Evolutionary conservation across 495 filamentous ascomycete genomes (phyloP), one percentile per base, ranked within the genome.

Genomic region (Trichocladium uniseriatum): DNA sequence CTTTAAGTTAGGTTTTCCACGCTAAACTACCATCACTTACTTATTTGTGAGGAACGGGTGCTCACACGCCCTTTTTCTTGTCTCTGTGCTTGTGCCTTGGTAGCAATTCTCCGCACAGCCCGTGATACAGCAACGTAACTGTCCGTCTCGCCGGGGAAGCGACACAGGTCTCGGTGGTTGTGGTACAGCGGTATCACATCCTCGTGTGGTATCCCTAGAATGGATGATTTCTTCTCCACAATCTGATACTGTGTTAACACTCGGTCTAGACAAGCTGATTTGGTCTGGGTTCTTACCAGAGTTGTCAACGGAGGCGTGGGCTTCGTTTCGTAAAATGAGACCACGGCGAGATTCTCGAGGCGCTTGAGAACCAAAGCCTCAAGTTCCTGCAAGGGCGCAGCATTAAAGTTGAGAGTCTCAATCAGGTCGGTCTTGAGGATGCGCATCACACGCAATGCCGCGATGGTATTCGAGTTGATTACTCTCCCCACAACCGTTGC

Each of bases 291-390:
- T n/a, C 28, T 13, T 2, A 47, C 14, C 20, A 15, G 20, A 6
- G 13, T 11, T 2, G 14, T 31, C n/a, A 29, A 28, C 10, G 40
- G 40, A 16, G 24, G 15, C 43, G n/a, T 8, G 18, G 45, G 19
- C 34, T 28, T 19, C 3, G 35, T 48, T n/a, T 48, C 45, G 35
- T 38, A 48, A 32, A 48, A 48, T 10, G 45, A 48, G n/a, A n/a
- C n/a, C n/a, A n/a, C n/a, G n/a, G n/a, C 9, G 36, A 38, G 35
- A 39, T 18, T 31, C 21, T 38, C 34, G 4, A 28, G 45, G 15
- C 45, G 16, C 9, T 48, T 39, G 7, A 32, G 32, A 20, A 48
- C 45, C 32, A 32, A 48, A 6, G 5, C 14, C 2, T 11, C 6
- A 9, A 48, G 45, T 5, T 48, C 45, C 7, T 48, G 45, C 11